phyloP scores from a whole-genome alignment of 2,329 filamentous ascomycete genomes.

The Aspergillus udagawae region DNA sequence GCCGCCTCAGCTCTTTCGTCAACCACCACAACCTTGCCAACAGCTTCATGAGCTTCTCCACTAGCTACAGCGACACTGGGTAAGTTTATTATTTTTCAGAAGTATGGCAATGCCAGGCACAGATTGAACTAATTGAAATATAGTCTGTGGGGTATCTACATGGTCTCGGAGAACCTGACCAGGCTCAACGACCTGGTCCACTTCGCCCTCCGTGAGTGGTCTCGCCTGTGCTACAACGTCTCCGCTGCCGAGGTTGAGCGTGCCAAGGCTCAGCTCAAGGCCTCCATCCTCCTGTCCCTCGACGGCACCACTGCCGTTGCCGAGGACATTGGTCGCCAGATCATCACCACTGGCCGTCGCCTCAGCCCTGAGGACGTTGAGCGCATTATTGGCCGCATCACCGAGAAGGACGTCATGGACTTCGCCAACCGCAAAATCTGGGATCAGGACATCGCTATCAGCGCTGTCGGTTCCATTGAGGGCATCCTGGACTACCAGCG shows the following conservation, averaged over 20 bases:
- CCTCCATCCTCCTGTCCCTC: slow-evolving; percentile 91
- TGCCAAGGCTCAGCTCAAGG: slow-evolving; percentile 98
- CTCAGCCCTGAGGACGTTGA: slow-evolving; percentile 93
- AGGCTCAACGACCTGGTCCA: slow-evolving; percentile 92
- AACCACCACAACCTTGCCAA: slow-evolving; percentile 95
- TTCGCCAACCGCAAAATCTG: slow-evolving; percentile 94
- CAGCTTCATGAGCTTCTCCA: slow-evolving; percentile 99
- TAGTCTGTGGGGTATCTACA: slow-evolving; percentile 99
- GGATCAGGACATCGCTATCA: slow-evolving; percentile 95
- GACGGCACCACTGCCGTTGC: slow-evolving; percentile 96
- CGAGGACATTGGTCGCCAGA: slow-evolving; percentile 97
- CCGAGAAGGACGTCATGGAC: slow-evolving; percentile 94
- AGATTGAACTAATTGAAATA: slow-evolving; percentile 11
- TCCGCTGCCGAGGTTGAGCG: slow-evolving; percentile 90
- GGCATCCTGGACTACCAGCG: slow-evolving; percentile 57
- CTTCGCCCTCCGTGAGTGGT: slow-evolving; percentile 98
- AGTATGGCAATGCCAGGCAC: not conserved
- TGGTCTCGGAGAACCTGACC: slow-evolving; percentile 85
- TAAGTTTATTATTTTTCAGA: slow-evolving; percentile 48
- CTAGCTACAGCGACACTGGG: slow-evolving; percentile 99
- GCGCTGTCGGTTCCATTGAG: slow-evolving; percentile 89
- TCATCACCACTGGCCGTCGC: slow-evolving; percentile 92
- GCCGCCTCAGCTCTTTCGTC: slow-evolving; percentile 93
- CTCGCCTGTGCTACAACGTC: slow-evolving; percentile 85
- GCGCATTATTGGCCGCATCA: slow-evolving; percentile 80